phyloP scores from a whole-genome alignment of 179 eudicot genomes.

The Sideroxylon spinosum region DNA sequence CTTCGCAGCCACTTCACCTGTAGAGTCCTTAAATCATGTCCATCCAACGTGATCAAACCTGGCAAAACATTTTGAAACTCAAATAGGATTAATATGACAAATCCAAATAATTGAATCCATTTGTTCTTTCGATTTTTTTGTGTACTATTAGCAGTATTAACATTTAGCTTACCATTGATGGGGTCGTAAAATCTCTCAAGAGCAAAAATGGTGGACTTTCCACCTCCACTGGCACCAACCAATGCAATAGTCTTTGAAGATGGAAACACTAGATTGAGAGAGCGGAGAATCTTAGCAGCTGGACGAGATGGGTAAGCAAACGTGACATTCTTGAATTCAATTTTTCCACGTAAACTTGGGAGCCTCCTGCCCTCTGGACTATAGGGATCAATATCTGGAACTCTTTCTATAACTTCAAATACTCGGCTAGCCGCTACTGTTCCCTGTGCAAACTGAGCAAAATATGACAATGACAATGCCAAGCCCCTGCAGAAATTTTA shows the following conservation, averaged over 20 bases:
- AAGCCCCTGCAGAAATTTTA: constrained; percentile 33
- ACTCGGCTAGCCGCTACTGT: constrained; percentile 55
- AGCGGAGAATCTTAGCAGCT: constrained; percentile 31
- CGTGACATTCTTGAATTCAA: constrained; percentile 37
- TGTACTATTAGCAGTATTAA: background rate
- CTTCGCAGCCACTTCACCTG: constrained; percentile 50
- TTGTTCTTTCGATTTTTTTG: background rate
- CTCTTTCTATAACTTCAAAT: constrained; percentile 43
- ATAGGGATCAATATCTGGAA: constrained; percentile 46
- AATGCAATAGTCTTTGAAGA: constrained; percentile 38
- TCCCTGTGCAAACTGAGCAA: constrained; percentile 54
- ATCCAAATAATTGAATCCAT: background rate
- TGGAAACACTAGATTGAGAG: constrained; percentile 38
- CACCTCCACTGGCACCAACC: constrained; percentile 52
- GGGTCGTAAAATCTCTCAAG: constrained; percentile 59
- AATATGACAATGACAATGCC: constrained; percentile 44
- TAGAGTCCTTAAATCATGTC: constrained; percentile 42
- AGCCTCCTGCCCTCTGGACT: constrained; percentile 38
- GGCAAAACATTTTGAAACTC: constrained; percentile 10
- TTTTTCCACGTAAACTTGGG: constrained; percentile 31
- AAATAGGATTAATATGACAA: background rate
- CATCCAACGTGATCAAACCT: constrained; percentile 43
- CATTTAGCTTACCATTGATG: constrained; percentile 23
- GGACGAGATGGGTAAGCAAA: constrained; percentile 56
- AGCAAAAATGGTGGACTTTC: constrained; percentile 52